phyloP scores from a whole-genome alignment of 345 rosid genomes.

The Psidium friedrichsthalianum region DNA sequence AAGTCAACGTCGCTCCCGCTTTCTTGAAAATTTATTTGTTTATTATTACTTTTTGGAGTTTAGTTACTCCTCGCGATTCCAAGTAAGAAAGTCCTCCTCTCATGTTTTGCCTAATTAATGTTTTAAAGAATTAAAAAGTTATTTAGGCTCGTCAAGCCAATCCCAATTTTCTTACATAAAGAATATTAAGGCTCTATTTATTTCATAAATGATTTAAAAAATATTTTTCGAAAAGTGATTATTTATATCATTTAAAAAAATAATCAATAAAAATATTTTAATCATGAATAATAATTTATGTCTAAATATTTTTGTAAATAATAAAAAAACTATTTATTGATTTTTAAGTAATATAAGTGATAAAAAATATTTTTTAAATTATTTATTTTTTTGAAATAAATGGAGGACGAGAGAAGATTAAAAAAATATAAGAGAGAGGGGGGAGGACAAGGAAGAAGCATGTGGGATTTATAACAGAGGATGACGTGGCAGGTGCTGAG shows the following conservation, averaged over 20 bases:
- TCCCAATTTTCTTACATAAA: not conserved
- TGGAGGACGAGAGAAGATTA: not conserved
- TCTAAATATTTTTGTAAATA: too few relatives aligned
- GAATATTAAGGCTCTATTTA: too few relatives aligned
- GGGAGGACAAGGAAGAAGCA: not conserved
- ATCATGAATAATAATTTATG: too few relatives aligned
- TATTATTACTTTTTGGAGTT: too few relatives aligned
- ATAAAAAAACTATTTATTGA: too few relatives aligned
- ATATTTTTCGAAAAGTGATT: too few relatives aligned
- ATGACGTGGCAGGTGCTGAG: not conserved
- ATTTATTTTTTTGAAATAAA: too few relatives aligned
- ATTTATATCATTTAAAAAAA: too few relatives aligned
- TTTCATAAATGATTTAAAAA: too few relatives aligned
- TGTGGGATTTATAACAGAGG: not conserved
- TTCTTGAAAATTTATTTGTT: not conserved
- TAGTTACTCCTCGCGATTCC: not conserved
- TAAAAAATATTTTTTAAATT: too few relatives aligned
- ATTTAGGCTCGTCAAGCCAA: not conserved
- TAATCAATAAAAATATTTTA: too few relatives aligned
- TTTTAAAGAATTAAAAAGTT: not conserved
- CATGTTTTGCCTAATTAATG: not conserved
- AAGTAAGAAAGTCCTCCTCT: not conserved
- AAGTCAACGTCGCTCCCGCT: not conserved
- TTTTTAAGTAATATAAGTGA: too few relatives aligned
- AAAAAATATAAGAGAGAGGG: not conserved